Evolutionary conservation across 805 yeast species (phyloP), one percentile per base, ranked within the genome.

Genomic region (Teunomyces pallodes): DNA sequence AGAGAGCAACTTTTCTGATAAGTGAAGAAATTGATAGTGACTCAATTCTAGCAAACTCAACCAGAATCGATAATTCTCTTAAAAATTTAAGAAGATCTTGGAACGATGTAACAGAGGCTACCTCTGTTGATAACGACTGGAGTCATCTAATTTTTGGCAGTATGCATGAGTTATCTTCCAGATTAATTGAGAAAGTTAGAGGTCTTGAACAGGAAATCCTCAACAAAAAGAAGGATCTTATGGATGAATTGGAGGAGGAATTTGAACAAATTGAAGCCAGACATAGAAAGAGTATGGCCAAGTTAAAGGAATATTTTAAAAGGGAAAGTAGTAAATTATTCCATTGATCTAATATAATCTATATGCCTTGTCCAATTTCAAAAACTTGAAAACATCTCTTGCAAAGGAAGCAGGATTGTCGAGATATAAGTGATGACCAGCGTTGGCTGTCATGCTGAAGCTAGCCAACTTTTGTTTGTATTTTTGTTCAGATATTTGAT

Each of bases 401-500:
- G 65, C 57, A 67, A 75, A 64, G 43, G 62, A 65, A 6, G 54
- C 52, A 5, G 79, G 72, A 50, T 80, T 80, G 58, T 80, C 84
- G 45, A 79, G 60, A 58, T 80, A 80, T 26, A 80, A 59, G 60
- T 80, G 84, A 54, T 80, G 84, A 4, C 84, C 84, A 6, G 83
- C 79, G 33, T 68, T 61, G 7, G 67, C 60, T 26, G 77, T 52
- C 1, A 72, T 55, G 13, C 57, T 63, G 47, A 65, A 77, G 9
- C 52, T 30, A 1, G 80, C 72, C 29, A 63, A 51, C 7, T 58
- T 48, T 31, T 46, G 55, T 29, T 50, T 65, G 64, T 42, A 73
- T 63, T 41, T 63, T 64, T 59, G 51, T 26, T 65, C 52, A 0
- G 68, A 52, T 29, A 66, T 50, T n/a, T 27, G 30, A 31, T 54